Percentiles rank a stretch among this genome's conserved stretches.
Conservation (phyloP, 306 rosid genomes). For the Vigna mungo region DNA sequence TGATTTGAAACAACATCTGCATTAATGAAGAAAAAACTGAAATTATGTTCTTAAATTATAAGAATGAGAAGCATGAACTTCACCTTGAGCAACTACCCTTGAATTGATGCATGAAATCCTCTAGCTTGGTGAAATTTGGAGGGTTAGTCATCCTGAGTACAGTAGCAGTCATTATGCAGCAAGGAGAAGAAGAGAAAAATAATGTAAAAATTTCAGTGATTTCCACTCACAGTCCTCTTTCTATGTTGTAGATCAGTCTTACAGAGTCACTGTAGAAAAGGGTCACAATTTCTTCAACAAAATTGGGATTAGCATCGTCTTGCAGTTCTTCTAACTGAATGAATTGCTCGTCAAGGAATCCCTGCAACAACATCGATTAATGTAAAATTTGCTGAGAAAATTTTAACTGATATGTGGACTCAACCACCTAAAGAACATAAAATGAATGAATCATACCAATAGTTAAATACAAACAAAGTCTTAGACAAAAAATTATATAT, state of each 20-base stretch:
- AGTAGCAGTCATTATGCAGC: background rate
- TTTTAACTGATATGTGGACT: background rate
- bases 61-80: background rate
- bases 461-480: too few species aligned
- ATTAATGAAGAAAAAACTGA: background rate
- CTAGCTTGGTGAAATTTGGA: conserved; percentile 60
- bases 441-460: too few species aligned
- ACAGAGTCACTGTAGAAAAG: conserved; percentile 70
- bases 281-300: conserved; percentile 81
- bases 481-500: too few species aligned
- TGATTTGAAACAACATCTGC: conserved; percentile 11
- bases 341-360: conserved; percentile 75
- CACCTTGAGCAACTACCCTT: conserved; percentile 86
- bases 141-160: conserved; percentile 56
- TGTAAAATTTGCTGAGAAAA: background rate
- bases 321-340: conserved; percentile 79
- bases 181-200: background rate
- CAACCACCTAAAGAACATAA: too few species aligned
- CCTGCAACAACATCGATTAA: conserved; percentile 48
- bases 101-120: conserved; percentile 77
- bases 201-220: background rate
- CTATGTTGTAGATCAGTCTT: conserved; percentile 66
- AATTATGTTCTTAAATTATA: background rate
- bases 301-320: conserved; percentile 76
- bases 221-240: conserved; percentile 64